phyloP scores from a whole-genome alignment of 257 asterid genomes.

The Rauvolfia tetraphylla region DNA sequence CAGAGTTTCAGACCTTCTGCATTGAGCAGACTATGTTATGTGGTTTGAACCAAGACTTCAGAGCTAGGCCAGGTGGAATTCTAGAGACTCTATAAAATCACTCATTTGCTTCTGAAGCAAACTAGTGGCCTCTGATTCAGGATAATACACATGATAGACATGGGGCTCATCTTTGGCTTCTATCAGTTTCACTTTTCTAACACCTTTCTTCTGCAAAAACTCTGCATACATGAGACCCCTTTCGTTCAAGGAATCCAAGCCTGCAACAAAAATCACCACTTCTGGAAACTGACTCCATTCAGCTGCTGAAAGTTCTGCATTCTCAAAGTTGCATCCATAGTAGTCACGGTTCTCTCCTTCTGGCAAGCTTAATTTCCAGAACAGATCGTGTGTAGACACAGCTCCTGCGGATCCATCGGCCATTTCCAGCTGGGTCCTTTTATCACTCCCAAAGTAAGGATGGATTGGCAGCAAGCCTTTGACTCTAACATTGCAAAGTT shows the following conservation, averaged over 20 bases:
- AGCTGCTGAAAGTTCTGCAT: conserved; percentile 14
- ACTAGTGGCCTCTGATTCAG: conserved; percentile 54
- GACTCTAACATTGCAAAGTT: conserved; percentile 13
- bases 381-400: conserved; percentile 62
- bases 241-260: conserved; percentile 67
- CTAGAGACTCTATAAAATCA: conserved; percentile 41
- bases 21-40: background rate
- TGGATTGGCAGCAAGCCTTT: conserved; percentile 63
- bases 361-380: conserved; percentile 73
- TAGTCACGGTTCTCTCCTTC: conserved; percentile 51
- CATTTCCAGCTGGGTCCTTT: conserved; percentile 50
- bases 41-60: background rate
- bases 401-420: conserved; percentile 31
- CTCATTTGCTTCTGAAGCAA: conserved; percentile 51
- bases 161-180: conserved; percentile 59
- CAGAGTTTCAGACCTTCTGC: too few relatives aligned
- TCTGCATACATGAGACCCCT: conserved; percentile 63
- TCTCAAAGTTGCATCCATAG: conserved; percentile 59
- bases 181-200: conserved; percentile 44
- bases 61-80: background rate
- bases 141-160: conserved; percentile 58
- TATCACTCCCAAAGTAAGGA: conserved; percentile 67
- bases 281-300: conserved; percentile 54
- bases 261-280: conserved; percentile 60
- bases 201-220: conserved; percentile 51